phyloP scores from a whole-genome alignment of 2,329 filamentous ascomycete genomes.

The Metarhizium rileyi region DNA sequence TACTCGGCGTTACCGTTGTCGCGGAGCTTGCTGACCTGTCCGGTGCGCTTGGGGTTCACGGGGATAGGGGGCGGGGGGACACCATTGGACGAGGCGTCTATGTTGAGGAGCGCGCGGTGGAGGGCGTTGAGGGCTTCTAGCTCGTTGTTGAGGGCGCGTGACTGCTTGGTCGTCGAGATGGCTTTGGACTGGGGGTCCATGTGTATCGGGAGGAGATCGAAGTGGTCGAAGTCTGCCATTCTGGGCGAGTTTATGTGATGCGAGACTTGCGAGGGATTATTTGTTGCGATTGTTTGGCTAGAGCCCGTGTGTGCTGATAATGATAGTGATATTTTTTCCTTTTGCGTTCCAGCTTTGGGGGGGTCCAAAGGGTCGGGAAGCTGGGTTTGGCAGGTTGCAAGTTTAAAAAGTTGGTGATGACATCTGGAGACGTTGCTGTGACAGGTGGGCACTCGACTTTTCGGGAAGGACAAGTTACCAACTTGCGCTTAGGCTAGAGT shows the following conservation, averaged over 20 bases:
- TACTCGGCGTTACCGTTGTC: conserved; percentile 77
- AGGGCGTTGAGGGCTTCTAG: conserved; percentile 68
- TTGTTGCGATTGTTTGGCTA: not conserved
- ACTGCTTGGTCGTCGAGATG: conserved; percentile 41
- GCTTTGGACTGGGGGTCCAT: conserved; percentile 77
- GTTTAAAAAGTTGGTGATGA: too few species aligned
- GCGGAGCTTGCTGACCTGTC: conserved; percentile 81
- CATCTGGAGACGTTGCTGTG: not conserved
- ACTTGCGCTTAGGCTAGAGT: too few species aligned
- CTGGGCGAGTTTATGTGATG: too few species aligned
- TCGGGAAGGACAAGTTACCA: conserved; percentile 5
- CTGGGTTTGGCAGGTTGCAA: too few species aligned
- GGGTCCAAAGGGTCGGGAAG: too few species aligned
- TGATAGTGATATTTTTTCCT: too few species aligned
- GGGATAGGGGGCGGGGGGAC: conserved; percentile 80
- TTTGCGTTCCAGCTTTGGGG: too few species aligned
- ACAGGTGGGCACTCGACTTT: not conserved
- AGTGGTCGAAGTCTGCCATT: conserved; percentile 59
- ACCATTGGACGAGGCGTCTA: conserved; percentile 44
- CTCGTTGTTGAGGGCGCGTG: conserved; percentile 48
- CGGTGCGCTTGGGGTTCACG: conserved; percentile 84
- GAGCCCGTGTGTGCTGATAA: too few species aligned
- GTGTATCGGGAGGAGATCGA: conserved; percentile 70
- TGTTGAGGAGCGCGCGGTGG: conserved; percentile 59
- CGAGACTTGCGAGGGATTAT: too few species aligned